Conservation (phyloP, 306 rosid genomes). For the Cucumis melo region DNA sequence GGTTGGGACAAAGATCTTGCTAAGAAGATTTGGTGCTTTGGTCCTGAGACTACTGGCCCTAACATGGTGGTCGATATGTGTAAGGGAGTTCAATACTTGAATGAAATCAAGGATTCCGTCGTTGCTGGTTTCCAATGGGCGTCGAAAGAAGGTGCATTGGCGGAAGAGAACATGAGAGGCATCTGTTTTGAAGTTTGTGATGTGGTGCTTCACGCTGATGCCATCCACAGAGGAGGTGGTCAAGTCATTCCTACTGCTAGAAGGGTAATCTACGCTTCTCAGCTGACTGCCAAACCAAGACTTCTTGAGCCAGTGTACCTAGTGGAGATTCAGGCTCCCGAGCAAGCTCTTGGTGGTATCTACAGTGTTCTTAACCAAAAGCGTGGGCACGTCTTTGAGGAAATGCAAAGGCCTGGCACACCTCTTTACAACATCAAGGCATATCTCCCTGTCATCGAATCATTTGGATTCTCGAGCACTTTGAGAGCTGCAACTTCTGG, state of each 20-base stretch:
- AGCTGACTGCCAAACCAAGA: conserved; percentile 64
- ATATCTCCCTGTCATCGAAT: conserved; percentile 60
- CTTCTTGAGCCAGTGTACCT: conserved; percentile 77
- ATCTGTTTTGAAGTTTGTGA: conserved; percentile 70
- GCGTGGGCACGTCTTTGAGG: conserved; percentile 72
- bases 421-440: conserved; percentile 79
- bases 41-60: conserved; percentile 74
- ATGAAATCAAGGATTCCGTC: conserved; percentile 75
- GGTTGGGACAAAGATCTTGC: conserved; percentile 94
- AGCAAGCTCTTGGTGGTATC: conserved; percentile 72
- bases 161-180: conserved; percentile 76
- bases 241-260: conserved; percentile 81
- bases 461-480: conserved; percentile 58
- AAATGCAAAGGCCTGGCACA: conserved; percentile 68
- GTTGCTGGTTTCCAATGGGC: conserved; percentile 89
- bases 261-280: conserved; percentile 68
- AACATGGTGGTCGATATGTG: conserved; percentile 93
- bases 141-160: conserved; percentile 74
- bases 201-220: conserved; percentile 70
- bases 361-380: conserved; percentile 77
- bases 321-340: conserved; percentile 83
- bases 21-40: conserved; percentile 86
- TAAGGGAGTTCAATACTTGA: conserved; percentile 76
- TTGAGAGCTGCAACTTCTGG: conserved; percentile 92
- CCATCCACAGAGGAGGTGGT: conserved; percentile 84